Evolutionary conservation across 164 flowering plant species (phyloP).

Genomic region (Vitis vinifera): ASM3070453v1 NC_081811.1:5416501-5417000

Average conservation of each 20-base stretch:
- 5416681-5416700: slow-evolving; percentile 34
- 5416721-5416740: slow-evolving; percentile 24
- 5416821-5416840: slow-evolving; percentile 24
- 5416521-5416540: slow-evolving; percentile 27
- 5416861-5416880: slow-evolving; percentile 34
- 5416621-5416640: slow-evolving; percentile 21
- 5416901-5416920: slow-evolving; percentile 26
- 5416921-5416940: slow-evolving; percentile 22
- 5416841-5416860: slow-evolving; percentile 28
- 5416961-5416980: slow-evolving; percentile 20
- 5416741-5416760: slow-evolving; percentile 30
- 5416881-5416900: slow-evolving; percentile 35
- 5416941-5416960: slow-evolving; percentile 20
- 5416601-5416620: slow-evolving; percentile 27
- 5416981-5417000: slow-evolving; percentile 26
- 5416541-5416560: slow-evolving; percentile 30
- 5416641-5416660: slow-evolving; percentile 16
- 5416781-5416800: slow-evolving; percentile 26
- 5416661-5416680: slow-evolving; percentile 27
- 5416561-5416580: slow-evolving; percentile 21
- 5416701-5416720: slow-evolving; percentile 29
- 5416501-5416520: slow-evolving; percentile 45
- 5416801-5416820: slow-evolving; percentile 19
- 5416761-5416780: slow-evolving; percentile 24
- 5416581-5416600: slow-evolving; percentile 19